Percentiles rank a stretch among this genome's conserved stretches.
These are phyloP conservation scores for Camellia granthamiana DNA, from an alignment of 148 eudicot species.

Conservation along the genomic window DNA sequence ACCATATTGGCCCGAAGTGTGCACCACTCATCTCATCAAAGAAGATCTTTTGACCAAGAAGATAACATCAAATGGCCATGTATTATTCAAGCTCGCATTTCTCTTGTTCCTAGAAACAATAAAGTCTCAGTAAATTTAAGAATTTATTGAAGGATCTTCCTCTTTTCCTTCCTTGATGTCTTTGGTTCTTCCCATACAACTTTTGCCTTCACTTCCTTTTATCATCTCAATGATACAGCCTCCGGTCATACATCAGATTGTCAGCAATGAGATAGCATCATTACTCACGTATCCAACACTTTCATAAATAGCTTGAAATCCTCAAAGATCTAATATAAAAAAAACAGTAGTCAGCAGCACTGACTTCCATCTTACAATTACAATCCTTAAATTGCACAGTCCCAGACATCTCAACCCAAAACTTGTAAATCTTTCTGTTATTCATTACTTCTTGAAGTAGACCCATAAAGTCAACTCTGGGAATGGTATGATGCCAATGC, in stretches of 20 bases:
- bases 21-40: not conserved
- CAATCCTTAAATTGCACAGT: not conserved
- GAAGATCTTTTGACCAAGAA: not conserved
- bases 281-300: not conserved
- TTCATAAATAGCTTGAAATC: not conserved
- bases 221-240: not conserved
- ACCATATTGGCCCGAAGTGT: not conserved
- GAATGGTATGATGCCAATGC: not conserved
- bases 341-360: not conserved
- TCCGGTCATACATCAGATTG: not conserved
- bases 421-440: not conserved
- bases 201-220: not conserved
- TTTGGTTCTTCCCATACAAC: not conserved
- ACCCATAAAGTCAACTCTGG: not conserved
- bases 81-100: not conserved
- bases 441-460: not conserved
- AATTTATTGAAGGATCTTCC: not conserved
- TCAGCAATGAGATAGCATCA: not conserved
- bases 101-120: not conserved
- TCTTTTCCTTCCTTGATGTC: not conserved
- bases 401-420: no score
- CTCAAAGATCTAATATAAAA: not conserved
- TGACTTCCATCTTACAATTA: not conserved
- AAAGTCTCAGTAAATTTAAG: not conserved
- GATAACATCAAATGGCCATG: not conserved